A percentile compares a stretch with the other conserved stretches of the same genome.
Conservation (phyloP, 1,284 basidiomycete genomes). For the Pseudozyma hubeiensis region DNA sequence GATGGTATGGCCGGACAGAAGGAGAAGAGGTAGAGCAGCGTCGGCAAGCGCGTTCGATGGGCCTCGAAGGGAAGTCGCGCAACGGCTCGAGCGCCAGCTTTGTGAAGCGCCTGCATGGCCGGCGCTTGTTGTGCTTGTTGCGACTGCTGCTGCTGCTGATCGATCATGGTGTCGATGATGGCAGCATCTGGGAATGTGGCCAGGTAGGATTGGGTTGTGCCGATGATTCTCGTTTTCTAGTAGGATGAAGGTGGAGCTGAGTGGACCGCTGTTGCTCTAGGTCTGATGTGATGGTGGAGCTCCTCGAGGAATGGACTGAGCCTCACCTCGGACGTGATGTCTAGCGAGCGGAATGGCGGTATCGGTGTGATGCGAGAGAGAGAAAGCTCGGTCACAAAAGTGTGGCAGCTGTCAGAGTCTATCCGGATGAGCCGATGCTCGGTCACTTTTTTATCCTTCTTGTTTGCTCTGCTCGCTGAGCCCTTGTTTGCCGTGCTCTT, state of each 20-base stretch:
- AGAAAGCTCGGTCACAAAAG: no score
- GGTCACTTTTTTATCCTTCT: background rate
- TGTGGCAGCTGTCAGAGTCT: no score
- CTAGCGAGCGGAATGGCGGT: no score
- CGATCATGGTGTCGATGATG: slow-evolving; percentile 2
- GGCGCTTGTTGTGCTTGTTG: background rate
- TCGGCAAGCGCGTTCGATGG: slow-evolving; percentile 38
- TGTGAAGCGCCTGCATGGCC: slow-evolving; percentile 4
- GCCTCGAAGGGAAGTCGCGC: slow-evolving; percentile 38
- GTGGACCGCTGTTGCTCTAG: no score
- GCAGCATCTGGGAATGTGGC: slow-evolving; percentile 1
- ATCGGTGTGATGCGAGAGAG: no score
- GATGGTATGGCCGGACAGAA: slow-evolving; percentile 50
- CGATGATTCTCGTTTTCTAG: background rate
- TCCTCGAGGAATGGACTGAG: no score
- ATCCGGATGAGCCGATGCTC: no score
- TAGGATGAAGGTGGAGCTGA: no score
- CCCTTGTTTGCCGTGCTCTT: background rate
- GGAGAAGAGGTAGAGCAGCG: slow-evolving; percentile 59
- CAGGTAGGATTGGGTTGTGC: background rate
- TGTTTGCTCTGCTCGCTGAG: no score
- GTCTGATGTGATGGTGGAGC: no score
- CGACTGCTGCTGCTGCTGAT: slow-evolving; percentile 2
- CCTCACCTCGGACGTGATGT: no score
- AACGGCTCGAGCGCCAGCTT: slow-evolving; percentile 13